Evolutionary conservation across 148 eudicot genomes (phyloP).

Genomic region (Rhododendron henanense): DNA sequence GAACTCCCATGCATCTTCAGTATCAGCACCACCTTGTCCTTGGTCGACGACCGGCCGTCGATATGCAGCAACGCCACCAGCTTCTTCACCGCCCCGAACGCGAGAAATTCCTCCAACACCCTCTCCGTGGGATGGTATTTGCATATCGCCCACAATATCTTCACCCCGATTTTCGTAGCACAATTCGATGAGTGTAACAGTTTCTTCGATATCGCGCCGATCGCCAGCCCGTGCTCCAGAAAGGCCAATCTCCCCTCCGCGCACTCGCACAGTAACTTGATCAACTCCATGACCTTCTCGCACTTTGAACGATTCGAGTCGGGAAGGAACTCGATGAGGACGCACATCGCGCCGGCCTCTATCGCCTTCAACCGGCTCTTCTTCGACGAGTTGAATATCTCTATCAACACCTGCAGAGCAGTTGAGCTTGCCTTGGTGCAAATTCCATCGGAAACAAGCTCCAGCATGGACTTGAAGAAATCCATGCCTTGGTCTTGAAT

Average conservation of each 20-base stretch:
- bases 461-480: conserved; percentile 44
- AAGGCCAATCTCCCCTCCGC: conserved; percentile 48
- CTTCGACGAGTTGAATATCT: conserved; percentile 29
- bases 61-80: conserved; percentile 39
- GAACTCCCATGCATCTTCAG: conserved; percentile 35
- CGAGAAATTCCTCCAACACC: conserved; percentile 47
- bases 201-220: conserved; percentile 34
- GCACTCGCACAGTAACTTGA: conserved; percentile 39
- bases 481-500: conserved; percentile 38
- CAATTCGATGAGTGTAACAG: conserved; percentile 24
- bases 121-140: conserved; percentile 36
- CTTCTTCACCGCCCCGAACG: conserved; percentile 40
- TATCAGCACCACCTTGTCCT: conserved; percentile 33
- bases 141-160: conserved; percentile 37
- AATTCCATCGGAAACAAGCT: conserved; percentile 43
- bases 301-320: conserved; percentile 36
- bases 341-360: conserved; percentile 44
- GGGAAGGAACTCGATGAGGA: conserved; percentile 44
- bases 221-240: conserved; percentile 34
- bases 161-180: conserved; percentile 39
- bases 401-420: conserved; percentile 33
- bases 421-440: conserved; percentile 36
- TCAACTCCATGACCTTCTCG: conserved; percentile 34
- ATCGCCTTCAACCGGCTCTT: conserved; percentile 34
- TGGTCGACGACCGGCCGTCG: conserved; percentile 30